Base-by-base conservation (phyloP, 164 flowering plant species). In the Aristolochia fimbriata region DNA sequence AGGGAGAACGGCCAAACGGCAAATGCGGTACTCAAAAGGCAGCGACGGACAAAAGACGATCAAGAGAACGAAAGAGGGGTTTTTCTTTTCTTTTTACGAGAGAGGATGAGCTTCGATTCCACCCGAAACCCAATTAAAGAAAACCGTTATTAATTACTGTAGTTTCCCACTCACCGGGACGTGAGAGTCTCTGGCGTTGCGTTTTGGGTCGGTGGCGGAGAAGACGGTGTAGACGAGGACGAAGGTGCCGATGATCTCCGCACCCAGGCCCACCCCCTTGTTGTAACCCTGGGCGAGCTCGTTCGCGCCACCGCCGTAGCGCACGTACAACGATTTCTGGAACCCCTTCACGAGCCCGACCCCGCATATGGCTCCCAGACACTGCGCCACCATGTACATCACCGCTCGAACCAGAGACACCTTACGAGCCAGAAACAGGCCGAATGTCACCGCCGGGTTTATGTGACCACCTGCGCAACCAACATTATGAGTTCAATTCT, bases 151-250 rank as follows among this genome's bases (percentile, higher is more conserved):
- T 50, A 50, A 12, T 48, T 48, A 48, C 17, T 17, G 51, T 48
- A 0, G 53, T 1, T 50, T 8, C 0, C 12, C 53, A 62, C 89
- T 71, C 75, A 90, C 97, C 15, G 96, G 97, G 45, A 91, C 90
- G 69, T 91, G 97, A 64, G 96, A 91, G 75, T 88, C 97, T 57
- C 97, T 68, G 33, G 94, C 94, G 60, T 58, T 88, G 45, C 97
- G 75, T 77, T 91, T 91, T 30, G 97, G 97, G 55, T 91, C 96
- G 59, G 97, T 91, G 71, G 97, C 97, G 10, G 96, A 81, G 83
- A 91, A 91, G 64, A 91, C 96, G 20, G 94, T 88, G 88, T 91
- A 91, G 63, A 91, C 98, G 33, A 91, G 94, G 51, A 91, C 96
- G 48, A 91, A 91, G 27, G 98, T 88, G 0, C 98, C 98, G 57